Evolutionary conservation across 257 asterid species (phyloP).

Genomic region (Capsicum rhomboideum): DNA sequence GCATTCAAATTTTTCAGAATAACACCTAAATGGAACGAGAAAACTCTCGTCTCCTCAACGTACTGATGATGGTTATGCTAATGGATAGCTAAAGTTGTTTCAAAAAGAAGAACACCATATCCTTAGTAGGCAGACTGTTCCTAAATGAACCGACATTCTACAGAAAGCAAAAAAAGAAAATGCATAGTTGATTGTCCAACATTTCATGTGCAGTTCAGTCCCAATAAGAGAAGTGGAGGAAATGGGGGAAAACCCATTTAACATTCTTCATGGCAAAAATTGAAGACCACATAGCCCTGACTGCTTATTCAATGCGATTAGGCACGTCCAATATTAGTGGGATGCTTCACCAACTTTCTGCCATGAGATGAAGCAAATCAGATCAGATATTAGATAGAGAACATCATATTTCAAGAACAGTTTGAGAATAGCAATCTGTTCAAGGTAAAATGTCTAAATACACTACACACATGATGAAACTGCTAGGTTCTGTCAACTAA

Average conservation of each 20-base stretch:
- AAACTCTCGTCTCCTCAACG: background rate
- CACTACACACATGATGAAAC: background rate
- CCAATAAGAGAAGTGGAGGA: background rate
- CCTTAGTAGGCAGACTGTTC: background rate
- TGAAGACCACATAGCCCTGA: background rate
- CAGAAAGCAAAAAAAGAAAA: background rate
- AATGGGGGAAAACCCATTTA: background rate
- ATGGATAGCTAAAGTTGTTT: background rate
- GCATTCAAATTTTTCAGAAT: background rate
- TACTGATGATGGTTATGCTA: background rate
- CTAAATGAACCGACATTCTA: background rate
- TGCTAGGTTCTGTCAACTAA: background rate
- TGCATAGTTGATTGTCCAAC: background rate
- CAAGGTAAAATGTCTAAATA: background rate
- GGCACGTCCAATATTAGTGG: background rate
- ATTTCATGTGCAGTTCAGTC: background rate
- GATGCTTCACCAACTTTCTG: constrained; percentile 3
- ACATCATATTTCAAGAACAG: background rate
- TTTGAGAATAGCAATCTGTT: background rate
- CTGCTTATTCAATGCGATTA: background rate
- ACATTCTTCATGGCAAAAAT: background rate
- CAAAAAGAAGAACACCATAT: background rate
- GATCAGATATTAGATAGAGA: background rate
- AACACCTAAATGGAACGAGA: background rate
- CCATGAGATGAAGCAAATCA: background rate